Evolutionary conservation across 2,329 filamentous ascomycete genomes (phyloP).

Genomic region (Scopulariopsis brevicaulis): DNA sequence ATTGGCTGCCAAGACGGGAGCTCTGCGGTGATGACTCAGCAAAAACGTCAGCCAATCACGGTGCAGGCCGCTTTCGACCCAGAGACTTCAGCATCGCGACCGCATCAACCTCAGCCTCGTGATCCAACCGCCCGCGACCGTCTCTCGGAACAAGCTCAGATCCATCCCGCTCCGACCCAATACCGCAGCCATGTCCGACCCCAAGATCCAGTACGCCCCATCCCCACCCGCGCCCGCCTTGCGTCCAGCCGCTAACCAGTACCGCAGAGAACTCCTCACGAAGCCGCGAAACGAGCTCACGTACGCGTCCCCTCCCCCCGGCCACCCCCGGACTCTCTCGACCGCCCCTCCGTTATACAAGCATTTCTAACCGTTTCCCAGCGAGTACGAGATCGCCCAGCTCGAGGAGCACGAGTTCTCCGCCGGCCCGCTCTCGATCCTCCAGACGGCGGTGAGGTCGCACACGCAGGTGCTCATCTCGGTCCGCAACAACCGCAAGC

Average conservation of each 20-base stretch:
- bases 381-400: slow-evolving; percentile 83
- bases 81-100: slow-evolving; percentile 1
- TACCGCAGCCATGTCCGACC: slow-evolving; percentile 41
- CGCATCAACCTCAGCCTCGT: background rate
- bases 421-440: slow-evolving; percentile 61
- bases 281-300: slow-evolving; percentile 88
- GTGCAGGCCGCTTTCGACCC: background rate
- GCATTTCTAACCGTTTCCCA: slow-evolving; percentile 20
- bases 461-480: slow-evolving; percentile 96
- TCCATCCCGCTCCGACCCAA: background rate
- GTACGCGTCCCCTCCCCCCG: slow-evolving; percentile 39
- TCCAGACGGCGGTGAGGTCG: slow-evolving; percentile 90
- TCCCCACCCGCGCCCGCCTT: background rate
- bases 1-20: background rate
- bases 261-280: slow-evolving; percentile 66
- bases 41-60: background rate
- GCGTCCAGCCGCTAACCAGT: slow-evolving; percentile 15
- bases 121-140: background rate
- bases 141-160: background rate
- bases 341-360: background rate
- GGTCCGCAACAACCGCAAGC: slow-evolving; percentile 95
- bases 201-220: slow-evolving; percentile 57
- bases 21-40: background rate
- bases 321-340: slow-evolving; percentile 1
- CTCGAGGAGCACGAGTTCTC: slow-evolving; percentile 47